Evolutionary conservation across 257 asterid species (phyloP).

Genomic region (Henckelia pumila): DNA sequence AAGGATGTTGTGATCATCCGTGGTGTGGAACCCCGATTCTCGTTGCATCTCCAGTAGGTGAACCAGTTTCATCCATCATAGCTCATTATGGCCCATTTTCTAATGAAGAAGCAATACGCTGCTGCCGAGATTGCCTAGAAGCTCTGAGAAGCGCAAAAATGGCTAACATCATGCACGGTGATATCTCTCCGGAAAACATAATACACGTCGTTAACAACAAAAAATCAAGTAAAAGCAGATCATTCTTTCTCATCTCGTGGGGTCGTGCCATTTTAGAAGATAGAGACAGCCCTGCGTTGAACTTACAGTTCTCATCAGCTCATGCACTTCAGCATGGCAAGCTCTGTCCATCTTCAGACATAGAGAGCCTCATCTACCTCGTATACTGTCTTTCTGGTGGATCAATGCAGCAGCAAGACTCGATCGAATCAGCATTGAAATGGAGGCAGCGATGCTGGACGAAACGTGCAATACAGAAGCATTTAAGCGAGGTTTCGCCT

Average conservation of each 20-base stretch:
- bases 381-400: slow-evolving; percentile 62
- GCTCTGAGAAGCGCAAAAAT: slow-evolving; percentile 65
- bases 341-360: slow-evolving; percentile 77
- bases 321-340: slow-evolving; percentile 79
- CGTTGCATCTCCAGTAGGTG: slow-evolving; percentile 62
- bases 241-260: slow-evolving; percentile 66
- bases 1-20: slow-evolving; percentile 72
- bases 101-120: slow-evolving; percentile 55
- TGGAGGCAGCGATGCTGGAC: slow-evolving; percentile 78
- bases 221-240: slow-evolving; percentile 22
- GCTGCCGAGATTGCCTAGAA: slow-evolving; percentile 68
- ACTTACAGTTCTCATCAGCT: slow-evolving; percentile 66
- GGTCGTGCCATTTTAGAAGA: slow-evolving; percentile 82
- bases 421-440: slow-evolving; percentile 70
- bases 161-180: slow-evolving; percentile 72
- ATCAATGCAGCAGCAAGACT: slow-evolving; percentile 52
- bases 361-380: slow-evolving; percentile 71
- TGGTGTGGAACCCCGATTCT: slow-evolving; percentile 87
- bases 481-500: slow-evolving; percentile 66
- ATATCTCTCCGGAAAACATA: slow-evolving; percentile 63
- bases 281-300: slow-evolving; percentile 67
- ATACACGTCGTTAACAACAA: slow-evolving; percentile 34
- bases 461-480: slow-evolving; percentile 58
- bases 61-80: slow-evolving; percentile 46
- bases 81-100: slow-evolving; percentile 47